Base-by-base conservation (phyloP, 139 green algal genomes). In the Diplosphaera chodatii region DNA sequence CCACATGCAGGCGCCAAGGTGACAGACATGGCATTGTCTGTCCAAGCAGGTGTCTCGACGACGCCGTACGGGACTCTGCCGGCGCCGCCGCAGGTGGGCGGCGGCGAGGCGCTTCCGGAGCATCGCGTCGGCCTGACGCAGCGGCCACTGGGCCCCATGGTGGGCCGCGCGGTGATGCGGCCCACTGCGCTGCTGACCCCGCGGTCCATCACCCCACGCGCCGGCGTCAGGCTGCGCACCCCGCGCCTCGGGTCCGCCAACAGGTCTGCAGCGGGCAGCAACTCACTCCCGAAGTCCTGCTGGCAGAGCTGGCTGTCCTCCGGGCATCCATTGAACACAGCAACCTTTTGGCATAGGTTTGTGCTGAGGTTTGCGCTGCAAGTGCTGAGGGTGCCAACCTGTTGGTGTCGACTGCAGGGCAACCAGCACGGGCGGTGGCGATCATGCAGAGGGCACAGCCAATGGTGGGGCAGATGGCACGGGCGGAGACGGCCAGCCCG, bases 51-150 rank as follows among this genome's bases (percentile, higher is more conserved):
- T 28, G 67, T 78, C 25, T 33, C 65, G 10, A 64, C 34, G 20
- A 79, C 64, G 10, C 77, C 83, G 41, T 88, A 88, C 55, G 83
- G 80, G 22, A 64, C 64, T 31, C 72, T 86, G 31, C 83, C 83
- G n/a, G 71, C 74, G 32, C 37, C 83, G 4, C 83, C 83, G 34
- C n/a, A 66, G n/a, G 59, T 80, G 22, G 55, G 34, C 30, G 70
- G 37, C 32, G 70, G 25, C 4, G 56, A 71, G 31, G 48, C 63
- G 33, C 4, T 70, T 31, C 28, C 76, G 65, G 78, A 75, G 62
- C 68, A 78, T 72, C 68, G 80, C 59, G 84, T 90, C 23, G 90
- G 90, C 76, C 90, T 96, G 67, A 89, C 74, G 8, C 74, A 85
- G 32, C 78, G 87, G 4, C 79, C 81, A 0, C 64, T 69, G 34